phyloP scores from a whole-genome alignment of 148 eudicot genomes.

The Persicaria tinctoria region DNA sequence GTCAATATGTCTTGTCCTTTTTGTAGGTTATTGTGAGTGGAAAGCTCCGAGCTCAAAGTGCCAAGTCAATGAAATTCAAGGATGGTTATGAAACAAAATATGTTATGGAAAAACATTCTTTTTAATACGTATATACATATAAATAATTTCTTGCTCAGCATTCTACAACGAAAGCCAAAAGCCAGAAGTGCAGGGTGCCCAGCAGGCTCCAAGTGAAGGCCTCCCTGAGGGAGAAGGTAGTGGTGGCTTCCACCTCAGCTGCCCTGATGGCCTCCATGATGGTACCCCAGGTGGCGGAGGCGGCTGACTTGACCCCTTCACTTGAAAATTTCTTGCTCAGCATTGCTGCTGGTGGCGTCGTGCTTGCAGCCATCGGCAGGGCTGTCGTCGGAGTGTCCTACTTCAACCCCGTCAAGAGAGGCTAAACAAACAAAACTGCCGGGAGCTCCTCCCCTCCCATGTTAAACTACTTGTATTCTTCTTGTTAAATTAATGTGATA shows the following conservation, averaged over 20 bases:
- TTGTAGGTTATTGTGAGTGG: conserved; percentile 53
- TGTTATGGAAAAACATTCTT: too few relatives aligned
- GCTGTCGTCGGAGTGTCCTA: conserved; percentile 11
- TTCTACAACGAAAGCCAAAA: too few relatives aligned
- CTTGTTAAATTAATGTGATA: not conserved
- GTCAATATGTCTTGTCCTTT: not conserved
- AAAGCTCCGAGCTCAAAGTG: conserved; percentile 45
- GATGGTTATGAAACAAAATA: conserved; percentile 25
- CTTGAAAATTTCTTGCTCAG: conserved; percentile 4
- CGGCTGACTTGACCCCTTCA: not conserved
- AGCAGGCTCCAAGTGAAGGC: conserved; percentile 12
- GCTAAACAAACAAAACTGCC: not conserved
- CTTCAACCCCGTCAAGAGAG: conserved; percentile 14
- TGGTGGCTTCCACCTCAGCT: conserved; percentile 7
- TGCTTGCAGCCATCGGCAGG: not conserved
- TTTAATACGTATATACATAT: too few relatives aligned
- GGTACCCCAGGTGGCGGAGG: conserved; percentile 9
- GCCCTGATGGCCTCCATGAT: conserved; percentile 4
- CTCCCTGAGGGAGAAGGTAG: conserved; percentile 8
- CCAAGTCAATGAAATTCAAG: conserved; percentile 56
- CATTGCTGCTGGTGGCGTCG: conserved; percentile 7
- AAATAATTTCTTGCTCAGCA: too few relatives aligned
- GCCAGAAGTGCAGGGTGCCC: not conserved
- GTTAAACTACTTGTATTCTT: not conserved
- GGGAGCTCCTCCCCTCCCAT: not conserved